Evolutionary conservation across 2,329 filamentous ascomycete genomes (phyloP).

Genomic region (Purpureocillium takamizusanense): DNA sequence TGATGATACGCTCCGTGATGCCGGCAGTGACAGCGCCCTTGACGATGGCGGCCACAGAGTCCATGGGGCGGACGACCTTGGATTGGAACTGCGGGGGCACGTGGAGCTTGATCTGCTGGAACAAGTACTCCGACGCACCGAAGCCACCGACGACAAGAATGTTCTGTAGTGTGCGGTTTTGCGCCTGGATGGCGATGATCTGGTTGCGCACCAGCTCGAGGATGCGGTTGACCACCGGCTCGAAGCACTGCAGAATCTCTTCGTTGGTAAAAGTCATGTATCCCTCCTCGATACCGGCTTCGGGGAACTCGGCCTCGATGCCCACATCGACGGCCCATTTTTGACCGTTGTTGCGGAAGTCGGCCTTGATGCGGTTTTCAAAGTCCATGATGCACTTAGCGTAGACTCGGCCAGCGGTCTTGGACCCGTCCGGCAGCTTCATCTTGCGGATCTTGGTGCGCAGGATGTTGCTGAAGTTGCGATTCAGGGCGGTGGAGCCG

Average conservation of each 20-base stretch:
- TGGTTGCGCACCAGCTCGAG: slow-evolving; percentile 94
- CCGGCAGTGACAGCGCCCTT: slow-evolving; percentile 96
- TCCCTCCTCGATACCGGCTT: slow-evolving; percentile 95
- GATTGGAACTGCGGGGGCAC: slow-evolving; percentile 97
- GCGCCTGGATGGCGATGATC: slow-evolving; percentile 97
- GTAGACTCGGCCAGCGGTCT: slow-evolving; percentile 95
- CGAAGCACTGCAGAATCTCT: slow-evolving; percentile 97
- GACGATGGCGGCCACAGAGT: slow-evolving; percentile 96
- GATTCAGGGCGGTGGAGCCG: slow-evolving; percentile 94
- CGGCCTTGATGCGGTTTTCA: slow-evolving; percentile 98
- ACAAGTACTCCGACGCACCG: slow-evolving; percentile 95
- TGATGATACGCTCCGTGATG: slow-evolving; percentile 94
- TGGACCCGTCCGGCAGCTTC: slow-evolving; percentile 95
- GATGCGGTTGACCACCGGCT: slow-evolving; percentile 95
- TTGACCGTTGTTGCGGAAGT: slow-evolving; percentile 98
- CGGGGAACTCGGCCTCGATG: slow-evolving; percentile 95
- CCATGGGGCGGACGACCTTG: slow-evolving; percentile 97
- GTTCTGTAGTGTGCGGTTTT: slow-evolving; percentile 90
- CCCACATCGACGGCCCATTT: slow-evolving; percentile 99
- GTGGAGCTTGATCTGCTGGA: slow-evolving; percentile 98
- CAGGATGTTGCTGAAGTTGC: slow-evolving; percentile 96
- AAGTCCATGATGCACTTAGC: slow-evolving; percentile 99
- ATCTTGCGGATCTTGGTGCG: slow-evolving; percentile 98
- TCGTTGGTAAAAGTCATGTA: slow-evolving; percentile 99
- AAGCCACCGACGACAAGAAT: slow-evolving; percentile 97